Base-by-base conservation (phyloP, 768 basidiomycete species). In the Suillus placidus region DNA sequence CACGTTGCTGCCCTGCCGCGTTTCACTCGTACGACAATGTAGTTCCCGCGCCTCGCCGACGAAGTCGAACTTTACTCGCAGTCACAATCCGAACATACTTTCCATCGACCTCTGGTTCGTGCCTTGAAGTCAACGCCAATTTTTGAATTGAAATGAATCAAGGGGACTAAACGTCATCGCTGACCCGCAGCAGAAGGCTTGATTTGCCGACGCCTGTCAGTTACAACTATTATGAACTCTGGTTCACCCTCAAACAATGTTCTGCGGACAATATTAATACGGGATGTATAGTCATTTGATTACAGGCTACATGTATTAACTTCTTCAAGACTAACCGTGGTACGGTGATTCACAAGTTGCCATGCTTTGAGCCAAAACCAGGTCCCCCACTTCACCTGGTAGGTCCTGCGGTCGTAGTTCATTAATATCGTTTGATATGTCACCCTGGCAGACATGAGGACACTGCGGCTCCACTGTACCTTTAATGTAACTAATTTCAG, bases 1-100 rank as follows among this genome's bases (percentile, higher is more conserved):
- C 96, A 40, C 93, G 91, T 80, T 97, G 95, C 80, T 97, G 94
- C 43, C 95, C 95, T 51, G 94, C 93, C 62, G 94, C 95, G 76
- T 96, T 94, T 93, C 94, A 96, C 94, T 96, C 68, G 45, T 62
- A 13, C 8, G n/a, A n/a, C 7, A n/a, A 4, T n/a, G 32, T 45
- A 62, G 45, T 32, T 14, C 26, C 23, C 26, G 7, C 26, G 13
- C 26, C 3, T 34, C 10, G 32, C 52, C 30, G 43, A 30, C 42
- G 7, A 61, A 61, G 23, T 20, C 10, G 42, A 45, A 45, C 20
- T 61, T 34, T 30, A 20, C 61, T 32, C 9, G 5, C 18, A 26
- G 43, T 49, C 42, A 6, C 47, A 49, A 26, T 34, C 8, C 4
- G 30, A 18, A 96, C 94, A 54, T 92, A 87, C 83, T 96, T 96